Base-by-base conservation (phyloP, 495 filamentous ascomycete genomes). In the Xylaria venustula region DNA sequence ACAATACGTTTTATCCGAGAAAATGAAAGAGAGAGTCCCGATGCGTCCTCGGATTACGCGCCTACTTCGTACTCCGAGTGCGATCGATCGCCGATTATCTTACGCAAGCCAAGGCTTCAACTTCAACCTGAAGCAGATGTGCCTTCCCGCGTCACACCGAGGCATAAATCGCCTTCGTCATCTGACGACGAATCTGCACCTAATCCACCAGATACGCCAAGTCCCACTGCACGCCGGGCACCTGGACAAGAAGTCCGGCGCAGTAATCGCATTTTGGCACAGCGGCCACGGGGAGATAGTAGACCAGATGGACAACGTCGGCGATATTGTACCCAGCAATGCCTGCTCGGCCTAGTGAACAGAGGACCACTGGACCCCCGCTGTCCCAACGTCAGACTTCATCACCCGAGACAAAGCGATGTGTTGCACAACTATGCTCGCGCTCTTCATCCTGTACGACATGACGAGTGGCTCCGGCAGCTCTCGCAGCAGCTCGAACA, bases 281-380 rank as follows among this genome's bases (percentile, higher is more conserved):
- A 47, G 32, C 40, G 6, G 28, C 50, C 40, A n/a, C 37, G 51
- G 32, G 17, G n/a, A 22, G 50, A 17, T 42, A 7, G n/a, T n/a
- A n/a, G n/a, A n/a, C n/a, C n/a, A n/a, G n/a, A 52, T 11, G 45
- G 14, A 22, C 23, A 52, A 46, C 4, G 40, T 44, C 19, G 49
- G 36, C 47, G 42, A 25, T 80, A 80, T 55, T 84, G 76, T 54
- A 81, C 78, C 0, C 76, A 82, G 61, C 65, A 68, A 22, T 84
- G 74, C 63, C 71, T 84, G 26, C 68, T 75, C 7, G 77, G 78
- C 2, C 61, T 84, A n/a, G 68, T 79, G 17, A 60, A 57, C 7
- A 67, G 73, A 0, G 59, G 52, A 20, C 7, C 40, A 2, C 66
- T 82, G 15, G 80, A 84, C 53, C 25, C 58, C 11, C 3, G 5